Evolutionary conservation across 2,329 filamentous ascomycete genomes (phyloP).

Genomic region (Stachybotrys chartarum): DNA sequence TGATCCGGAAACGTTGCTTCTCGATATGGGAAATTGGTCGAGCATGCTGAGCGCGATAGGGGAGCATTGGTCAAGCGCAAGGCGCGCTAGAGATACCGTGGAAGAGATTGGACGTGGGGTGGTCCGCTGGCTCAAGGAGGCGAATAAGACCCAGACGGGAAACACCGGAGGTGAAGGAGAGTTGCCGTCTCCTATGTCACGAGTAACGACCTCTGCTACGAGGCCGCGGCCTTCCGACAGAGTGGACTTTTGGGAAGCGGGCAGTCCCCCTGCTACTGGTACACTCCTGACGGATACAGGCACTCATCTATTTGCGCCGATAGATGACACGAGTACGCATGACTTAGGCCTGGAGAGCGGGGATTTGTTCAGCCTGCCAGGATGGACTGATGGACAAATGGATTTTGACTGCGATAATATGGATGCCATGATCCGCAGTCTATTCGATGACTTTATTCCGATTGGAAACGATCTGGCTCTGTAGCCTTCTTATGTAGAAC

Average conservation of each 20-base stretch:
- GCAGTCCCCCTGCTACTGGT: background rate
- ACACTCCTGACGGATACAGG: background rate
- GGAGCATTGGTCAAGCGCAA: slow-evolving; percentile 45
- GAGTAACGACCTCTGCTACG: background rate
- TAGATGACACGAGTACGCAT: background rate
- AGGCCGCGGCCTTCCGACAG: background rate
- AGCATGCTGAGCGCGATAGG: slow-evolving; percentile 43
- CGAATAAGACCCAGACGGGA: background rate
- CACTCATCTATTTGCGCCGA: background rate
- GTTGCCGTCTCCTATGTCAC: background rate
- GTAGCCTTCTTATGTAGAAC: background rate
- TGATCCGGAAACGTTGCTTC: slow-evolving; percentile 30
- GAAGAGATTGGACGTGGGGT: slow-evolving; percentile 26
- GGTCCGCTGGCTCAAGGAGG: background rate
- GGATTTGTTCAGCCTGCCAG: background rate
- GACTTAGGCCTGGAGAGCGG: background rate
- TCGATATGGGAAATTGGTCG: slow-evolving; percentile 31
- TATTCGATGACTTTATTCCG: slow-evolving; percentile 30
- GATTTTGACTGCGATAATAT: slow-evolving; percentile 16
- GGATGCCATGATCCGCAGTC: slow-evolving; percentile 22
- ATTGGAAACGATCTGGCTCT: background rate
- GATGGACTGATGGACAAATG: background rate
- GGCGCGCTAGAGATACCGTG: slow-evolving; percentile 35
- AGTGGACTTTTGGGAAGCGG: background rate
- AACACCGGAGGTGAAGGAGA: background rate